Base-by-base conservation (phyloP, 306 rosid genomes). In the Cicer cuneatum region DNA sequence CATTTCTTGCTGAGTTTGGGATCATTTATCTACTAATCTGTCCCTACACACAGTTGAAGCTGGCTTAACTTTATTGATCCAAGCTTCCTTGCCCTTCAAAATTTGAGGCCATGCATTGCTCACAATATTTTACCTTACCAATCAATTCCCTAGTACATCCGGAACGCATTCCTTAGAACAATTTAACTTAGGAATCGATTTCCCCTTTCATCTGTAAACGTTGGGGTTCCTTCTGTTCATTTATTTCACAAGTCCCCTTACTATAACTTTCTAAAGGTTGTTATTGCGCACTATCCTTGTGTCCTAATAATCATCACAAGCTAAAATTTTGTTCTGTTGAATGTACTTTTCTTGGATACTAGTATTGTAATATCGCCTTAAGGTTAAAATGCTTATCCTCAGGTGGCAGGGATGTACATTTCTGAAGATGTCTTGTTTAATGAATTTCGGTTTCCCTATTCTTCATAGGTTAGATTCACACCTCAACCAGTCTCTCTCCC, bases 401-500 rank as follows among this genome's bases (percentile, higher is more conserved):
- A 10, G 21, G n/a, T 8, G 45, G 46, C 21, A 61, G 67, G 15
- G 7, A n/a, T 61, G n/a, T 59, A 16, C 51, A 40, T 10, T 64
- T 41, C 52, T 8, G 1, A 41, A 10, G 51, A 16, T 64, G 37
- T 41, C 51, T 11, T 64, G 49, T 40, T 63, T 39, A 41, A 64
- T 41, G 33, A 16, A 14, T 40, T 62, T 41, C 7, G 5, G 14
- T 40, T 64, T 41, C 51, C 69, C 16, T 15, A 14, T 40, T 64
- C 69, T 64, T 64, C 69, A 63, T 9, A 38, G 49, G 9, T 40
- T 63, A 63, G 69, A 40, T 15, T 15, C 69, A 14, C 13, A 39
- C 35, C 51, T 40, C 49, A 8, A 40, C n/a, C 14, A 15, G 29
- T 15, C 33, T 35, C 4, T 14, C 24, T 61, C 19, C 10, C 54